phyloP scores from a whole-genome alignment of 2,329 filamentous ascomycete species.

The Tolypocladium cylindrosporum region DNA sequence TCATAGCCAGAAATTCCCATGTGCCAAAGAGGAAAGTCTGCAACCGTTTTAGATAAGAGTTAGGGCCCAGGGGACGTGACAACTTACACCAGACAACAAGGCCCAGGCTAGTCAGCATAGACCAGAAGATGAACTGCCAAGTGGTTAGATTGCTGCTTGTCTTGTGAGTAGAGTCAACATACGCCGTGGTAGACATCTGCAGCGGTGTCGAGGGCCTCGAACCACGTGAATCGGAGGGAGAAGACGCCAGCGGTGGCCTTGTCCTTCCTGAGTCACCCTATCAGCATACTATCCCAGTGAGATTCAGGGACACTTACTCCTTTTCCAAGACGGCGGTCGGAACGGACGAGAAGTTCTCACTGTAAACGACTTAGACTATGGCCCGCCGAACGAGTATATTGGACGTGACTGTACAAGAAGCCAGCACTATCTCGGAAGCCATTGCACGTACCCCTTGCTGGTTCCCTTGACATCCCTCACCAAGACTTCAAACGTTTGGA shows the following conservation, averaged over 20 bases:
- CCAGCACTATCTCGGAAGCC: conserved; percentile 73
- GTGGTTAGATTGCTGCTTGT: conserved; percentile 8
- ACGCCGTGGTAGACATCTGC: conserved; percentile 90
- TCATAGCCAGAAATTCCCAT: conserved; percentile 99
- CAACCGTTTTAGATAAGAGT: conserved; percentile 7
- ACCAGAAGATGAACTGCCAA: conserved; percentile 83
- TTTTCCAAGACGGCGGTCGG: conserved; percentile 52
- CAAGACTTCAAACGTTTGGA: conserved; percentile 76
- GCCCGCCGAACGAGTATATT: conserved; percentile 18
- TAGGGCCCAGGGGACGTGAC: neutral
- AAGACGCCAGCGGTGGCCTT: conserved; percentile 63
- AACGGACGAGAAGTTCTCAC: conserved; percentile 36
- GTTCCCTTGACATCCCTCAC: conserved; percentile 81
- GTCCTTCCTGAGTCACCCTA: conserved; percentile 50
- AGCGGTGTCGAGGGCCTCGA: conserved; percentile 65
- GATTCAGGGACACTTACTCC: conserved; percentile 48
- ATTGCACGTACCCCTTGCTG: conserved; percentile 96
- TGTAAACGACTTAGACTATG: conserved; percentile 33
- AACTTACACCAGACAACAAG: conserved; percentile 86
- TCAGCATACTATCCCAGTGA: conserved; percentile 8
- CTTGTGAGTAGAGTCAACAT: conserved; percentile 22
- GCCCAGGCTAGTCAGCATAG: conserved; percentile 80
- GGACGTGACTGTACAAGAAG: conserved; percentile 21
- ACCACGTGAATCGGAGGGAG: conserved; percentile 61
- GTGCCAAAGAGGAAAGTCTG: conserved; percentile 93